Base-by-base conservation (phyloP, 2,329 filamentous ascomycete genomes). In the Aspergillus candidus region DNA sequence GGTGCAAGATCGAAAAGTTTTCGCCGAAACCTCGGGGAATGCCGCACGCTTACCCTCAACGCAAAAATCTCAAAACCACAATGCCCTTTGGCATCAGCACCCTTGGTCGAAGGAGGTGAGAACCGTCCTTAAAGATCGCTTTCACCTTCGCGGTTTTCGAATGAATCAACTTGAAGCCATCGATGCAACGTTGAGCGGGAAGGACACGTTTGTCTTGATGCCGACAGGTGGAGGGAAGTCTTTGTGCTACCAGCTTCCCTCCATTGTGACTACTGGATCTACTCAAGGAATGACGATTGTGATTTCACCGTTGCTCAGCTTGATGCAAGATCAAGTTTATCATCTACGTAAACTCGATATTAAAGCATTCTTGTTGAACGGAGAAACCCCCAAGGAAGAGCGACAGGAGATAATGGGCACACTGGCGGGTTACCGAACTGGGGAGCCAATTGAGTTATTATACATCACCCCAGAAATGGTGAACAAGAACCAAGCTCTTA, bases 381-480 rank as follows among this genome's bases (percentile, higher is more conserved):
- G 89, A 38, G 86, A 93, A 41, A 83, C 83, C 15, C 73, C 75
- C 2, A 59, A 70, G 4, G 76, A 79, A 6, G 78, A 86, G 47
- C 83, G 84, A 47, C 73, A 72, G 18, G 70, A 79, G 51, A 80
- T 96, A 17, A 76, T 91, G 66, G 71, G 75, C 18, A 75, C 74
- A 4, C 74, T 94, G 31, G 72, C 76, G 37, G 74, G 80, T 44
- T 66, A 68, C 3, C 76, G 82, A 18, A 85, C 87, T 0, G 87
- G 95, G 48, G 78, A 85, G 43, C 82, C 81, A 49, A 76, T 97
- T 35, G 86, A 96, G 61, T 73, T 98, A 38, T 79, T 98, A 6
- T 98, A 98, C 57, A 84, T 98, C 39, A 98, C 93, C 0, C 93
- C 93, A 0, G 93, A 98, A 68, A 97, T 97, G 91, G 76, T 98